Base-by-base conservation (phyloP, 345 rosid species). In the Reutealis trisperma region DNA sequence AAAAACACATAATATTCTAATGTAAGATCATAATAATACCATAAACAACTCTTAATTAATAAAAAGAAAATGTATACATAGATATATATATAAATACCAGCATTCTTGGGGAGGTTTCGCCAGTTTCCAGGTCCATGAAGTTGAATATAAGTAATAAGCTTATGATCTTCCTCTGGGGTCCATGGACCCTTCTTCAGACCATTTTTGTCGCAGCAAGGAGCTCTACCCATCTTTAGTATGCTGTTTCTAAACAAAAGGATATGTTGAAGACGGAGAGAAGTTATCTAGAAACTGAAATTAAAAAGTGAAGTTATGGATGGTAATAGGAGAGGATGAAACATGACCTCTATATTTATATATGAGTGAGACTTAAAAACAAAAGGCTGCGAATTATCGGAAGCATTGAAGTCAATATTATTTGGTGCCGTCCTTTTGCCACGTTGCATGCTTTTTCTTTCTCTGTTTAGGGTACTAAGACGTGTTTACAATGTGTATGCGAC, bases 131-230 rank as follows among this genome's bases (percentile, higher is more conserved):
- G 79, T 22, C 84, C 84, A 22, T 82, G 73, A 51, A 71, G 30
- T 27, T 82, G 79, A 60, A 82, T 78, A 59, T 63, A 78, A 49
- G 76, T 19, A 18, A 66, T 70, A 59, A 82, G 84, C 58, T 74
- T 78, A 14, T 82, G 63, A 63, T 82, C 84, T 78, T 82, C 84
- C 30, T 82, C 84, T 0, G 84, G 21, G 0, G 84, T 82, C 84
- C 84, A 82, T 0, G 84, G 81, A 47, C 84, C 84, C 55, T 82
- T 82, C 79, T 82, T 82, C 37, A 77, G 73, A 57, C 84, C 84
- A 64, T 74, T 78, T 41, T 82, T 82, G 73, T 82, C 84, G 30
- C 84, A 82, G 68, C 84, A 82, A 70, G 84, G 84, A 27, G 79
- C 77, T 70, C 84, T 82, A 57, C 81, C 84, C 84, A 82, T 82